A percentile compares a stretch with the other conserved stretches of the same genome.
phyloP scores from a whole-genome alignment of 495 filamentous ascomycete species.

The Beverwykella pulmonaria region DNA sequence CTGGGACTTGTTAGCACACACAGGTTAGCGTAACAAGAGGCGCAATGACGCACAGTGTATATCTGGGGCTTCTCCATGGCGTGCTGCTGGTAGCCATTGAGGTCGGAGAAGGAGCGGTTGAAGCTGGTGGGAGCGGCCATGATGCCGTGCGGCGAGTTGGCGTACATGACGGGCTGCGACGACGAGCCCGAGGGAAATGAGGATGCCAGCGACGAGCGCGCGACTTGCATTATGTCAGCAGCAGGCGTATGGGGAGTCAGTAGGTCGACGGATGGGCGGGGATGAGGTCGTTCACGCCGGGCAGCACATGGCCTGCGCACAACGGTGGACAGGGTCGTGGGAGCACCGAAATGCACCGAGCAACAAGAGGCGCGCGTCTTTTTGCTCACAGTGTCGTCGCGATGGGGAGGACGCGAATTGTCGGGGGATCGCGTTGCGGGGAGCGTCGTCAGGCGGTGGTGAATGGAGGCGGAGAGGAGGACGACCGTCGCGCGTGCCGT shows the following conservation, averaged over 20 bases:
- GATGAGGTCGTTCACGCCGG: not conserved
- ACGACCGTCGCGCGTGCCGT: not conserved
- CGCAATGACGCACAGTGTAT: slow-evolving; percentile 63
- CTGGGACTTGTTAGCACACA: slow-evolving; percentile 49
- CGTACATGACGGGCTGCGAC: slow-evolving; percentile 37
- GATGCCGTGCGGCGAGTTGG: slow-evolving; percentile 29
- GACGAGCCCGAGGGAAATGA: slow-evolving; percentile 35
- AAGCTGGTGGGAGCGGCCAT: slow-evolving; percentile 29
- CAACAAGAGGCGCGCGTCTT: not conserved
- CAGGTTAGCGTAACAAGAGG: not conserved
- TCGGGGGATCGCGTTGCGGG: not conserved
- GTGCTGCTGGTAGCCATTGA: slow-evolving; percentile 55
- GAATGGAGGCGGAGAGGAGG: not conserved
- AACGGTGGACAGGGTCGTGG: not conserved
- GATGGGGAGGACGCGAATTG: not conserved
- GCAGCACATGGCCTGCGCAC: slow-evolving; percentile 6
- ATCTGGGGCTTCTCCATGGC: slow-evolving; percentile 69
- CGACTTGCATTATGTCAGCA: slow-evolving; percentile 39
- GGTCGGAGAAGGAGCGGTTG: slow-evolving; percentile 51
- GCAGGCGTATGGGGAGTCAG: not conserved
- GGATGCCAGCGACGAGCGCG: slow-evolving; percentile 30
- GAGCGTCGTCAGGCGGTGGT: not conserved
- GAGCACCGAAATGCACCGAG: not conserved
- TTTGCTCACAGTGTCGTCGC: not conserved
- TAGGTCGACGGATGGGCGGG: not conserved